Base-by-base conservation (phyloP, 2,329 filamentous ascomycete genomes). In the Talaromyces piceae region DNA sequence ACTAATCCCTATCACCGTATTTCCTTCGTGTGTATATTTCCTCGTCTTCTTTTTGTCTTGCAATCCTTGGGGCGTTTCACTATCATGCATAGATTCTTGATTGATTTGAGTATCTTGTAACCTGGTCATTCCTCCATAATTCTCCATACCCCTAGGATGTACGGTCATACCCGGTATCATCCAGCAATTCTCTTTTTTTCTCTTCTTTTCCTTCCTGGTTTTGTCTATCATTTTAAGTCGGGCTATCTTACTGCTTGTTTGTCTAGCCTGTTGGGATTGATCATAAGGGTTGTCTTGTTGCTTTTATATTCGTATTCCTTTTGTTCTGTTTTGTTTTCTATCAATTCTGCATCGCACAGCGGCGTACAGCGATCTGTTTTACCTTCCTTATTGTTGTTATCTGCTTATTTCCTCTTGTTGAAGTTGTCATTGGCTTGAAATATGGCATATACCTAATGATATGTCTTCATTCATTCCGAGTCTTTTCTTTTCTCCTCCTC, bases 281-380 rank as follows among this genome's bases (percentile, higher is more conserved):
- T n/a, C n/a, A n/a, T n/a, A n/a, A n/a, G n/a, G n/a, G n/a, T n/a
- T n/a, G n/a, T n/a, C n/a, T n/a, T 18, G 7, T 26, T 12, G 7
- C 12, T 31, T 23, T n/a, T 25, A 9, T 20, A 22, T 6, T 20
- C 20, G 41, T 28, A 11, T 31, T 16, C 12, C 25, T 28, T 23
- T 43, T 43, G n/a, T 23, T 37, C 11, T 37, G 13, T 37, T 9
- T 20, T 8, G 16, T 37, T 37, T 3, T 23, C n/a, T 23, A n/a
- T 26, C 26, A 20, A 18, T 37, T 37, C 33, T 18, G 33, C 33
- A 37, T 37, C 33, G 20, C 33, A 37, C n/a, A 47, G 26, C 13
- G 50, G 50, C 50, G 50, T 51, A 33, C 43, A 51, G 50, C 50
- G 50, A 44, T 7, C 44, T 37, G 16, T 18, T 6, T 37, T 39